Base-by-base conservation (phyloP, 2,329 filamentous ascomycete species). In the Helotiales sp. region DNA sequence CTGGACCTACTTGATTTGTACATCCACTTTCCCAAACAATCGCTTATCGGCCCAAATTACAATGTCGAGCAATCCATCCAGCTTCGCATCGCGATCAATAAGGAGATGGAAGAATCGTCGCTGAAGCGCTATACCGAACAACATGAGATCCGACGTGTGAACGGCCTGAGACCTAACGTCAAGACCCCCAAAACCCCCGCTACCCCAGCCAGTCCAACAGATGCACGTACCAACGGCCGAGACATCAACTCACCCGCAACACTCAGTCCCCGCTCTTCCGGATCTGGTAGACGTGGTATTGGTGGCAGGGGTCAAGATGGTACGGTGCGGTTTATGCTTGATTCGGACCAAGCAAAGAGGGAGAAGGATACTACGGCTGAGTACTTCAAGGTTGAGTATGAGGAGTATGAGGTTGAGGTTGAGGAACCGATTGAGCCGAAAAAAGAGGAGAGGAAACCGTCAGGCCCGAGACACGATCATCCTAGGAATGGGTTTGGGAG, bases 1-100 rank as follows among this genome's bases (percentile, higher is more conserved):
- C 87, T 97, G 45, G 96, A 98, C 76, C 84, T 97, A 0, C 85
- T 98, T 28, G 95, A 99, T 75, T 86, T 98, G 2, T 98, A 97
- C 79, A 96, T 93, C 0, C 92, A 97, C 75, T 91, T 96, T 76
- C 87, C 88, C 63, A 86, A 87, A 71, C 84, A 85, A 61, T 97
- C 93, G 37, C 88, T 90, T 60, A 83, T 97, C 22, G 94, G 93
- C 6, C 83, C 86, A 17, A 82, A 86, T 57, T 91, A 93, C 78
- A 87, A 90, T 55, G 84, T 95, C 50, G 90, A 95, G 72, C 86
- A 86, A 63, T 95, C 97, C 77, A 92, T 98, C 76, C 88, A 91
- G 70, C 89, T 96, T 73, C 93, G 96, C 77, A 97, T 98, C 70
- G 85, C 87, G 26, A 84, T 97, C 69, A 97, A 98, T 79, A 87